Conservation (phyloP, 1,284 basidiomycete species). For the Fomitopsis betulina region DNA sequence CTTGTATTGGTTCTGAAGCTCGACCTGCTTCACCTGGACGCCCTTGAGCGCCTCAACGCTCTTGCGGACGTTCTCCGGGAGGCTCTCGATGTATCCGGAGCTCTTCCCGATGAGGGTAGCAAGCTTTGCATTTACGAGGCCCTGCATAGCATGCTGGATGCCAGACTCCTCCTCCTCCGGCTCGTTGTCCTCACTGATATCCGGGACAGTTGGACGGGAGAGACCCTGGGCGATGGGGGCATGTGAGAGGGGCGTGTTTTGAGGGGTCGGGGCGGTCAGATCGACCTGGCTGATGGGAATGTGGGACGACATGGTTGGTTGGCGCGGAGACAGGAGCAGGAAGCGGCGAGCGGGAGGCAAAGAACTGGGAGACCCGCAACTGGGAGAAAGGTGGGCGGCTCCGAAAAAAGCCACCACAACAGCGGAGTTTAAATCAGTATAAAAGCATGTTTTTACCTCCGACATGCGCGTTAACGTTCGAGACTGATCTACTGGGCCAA, state of each 20-base stretch:
- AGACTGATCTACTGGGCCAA: neutral
- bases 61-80: constrained; percentile 80
- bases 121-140: constrained; percentile 63
- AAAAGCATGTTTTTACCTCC: neutral
- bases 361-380: constrained; percentile 2
- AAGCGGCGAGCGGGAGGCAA: constrained; percentile 5
- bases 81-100: constrained; percentile 84
- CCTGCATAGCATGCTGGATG: constrained; percentile 49
- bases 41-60: constrained; percentile 93
- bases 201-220: constrained; percentile 64
- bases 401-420: constrained; percentile 12
- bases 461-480: neutral
- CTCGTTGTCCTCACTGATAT: constrained; percentile 66
- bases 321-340: constrained; percentile 3
- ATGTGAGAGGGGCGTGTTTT: constrained; percentile 75
- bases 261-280: constrained; percentile 70
- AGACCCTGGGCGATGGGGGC: constrained; percentile 64
- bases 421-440: constrained; percentile 19
- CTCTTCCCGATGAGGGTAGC: constrained; percentile 71
- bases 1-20: constrained; percentile 95
- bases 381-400: constrained; percentile 3
- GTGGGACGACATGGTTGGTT: constrained; percentile 40
- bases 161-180: constrained; percentile 41
- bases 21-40: constrained; percentile 89
- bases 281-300: constrained; percentile 42